Base-by-base conservation (phyloP, 164 flowering plant species). In the Stephania cephalantha region DNA sequence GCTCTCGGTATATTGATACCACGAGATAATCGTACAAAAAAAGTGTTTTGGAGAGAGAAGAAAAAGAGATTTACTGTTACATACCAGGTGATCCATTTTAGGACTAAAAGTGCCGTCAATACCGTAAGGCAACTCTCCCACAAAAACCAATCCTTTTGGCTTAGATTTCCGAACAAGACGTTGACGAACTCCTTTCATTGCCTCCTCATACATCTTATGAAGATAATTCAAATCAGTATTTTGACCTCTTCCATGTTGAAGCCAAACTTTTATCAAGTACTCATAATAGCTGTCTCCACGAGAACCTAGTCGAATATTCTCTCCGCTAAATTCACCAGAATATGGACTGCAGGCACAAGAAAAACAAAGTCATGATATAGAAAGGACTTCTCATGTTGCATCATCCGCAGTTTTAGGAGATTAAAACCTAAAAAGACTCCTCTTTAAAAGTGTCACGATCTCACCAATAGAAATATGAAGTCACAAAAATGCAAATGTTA, bases 221-320 rank as follows among this genome's bases (percentile, higher is more conserved):
- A 95, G 86, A 78, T 91, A 94, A n/a, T 85, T 83, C 64, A 82
- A 65, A 79, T 89, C 85, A 80, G 73, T 70, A 79, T 78, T 81
- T 72, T 53, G 85, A 75, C 69, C 63, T 44, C 78, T 69, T 79
- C 89, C 86, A 65, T 85, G 87, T 84, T 93, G 99, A 85, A 96
- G 94, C 99, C 97, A 94, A 35, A 96, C 93, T 88, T 94, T 96
- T 11, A 96, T 75, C 72, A 96, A 86, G 80, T 96, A 96, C 84
- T 96, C 99, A 83, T 94, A 96, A 78, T 96, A 96, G 85, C 98
- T 94, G 80, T 96, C 99, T 79, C 99, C 99, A 75, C 97, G 97
- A 79, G 99, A 96, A 78, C 99, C 99, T 55, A 96, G 86, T 69
- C 99, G 83, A 76, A 96, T 92, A 85, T 91, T 94, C 68, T 93